phyloP scores from a whole-genome alignment of 2,329 filamentous ascomycete genomes.

The Trichoderma sp. region DNA sequence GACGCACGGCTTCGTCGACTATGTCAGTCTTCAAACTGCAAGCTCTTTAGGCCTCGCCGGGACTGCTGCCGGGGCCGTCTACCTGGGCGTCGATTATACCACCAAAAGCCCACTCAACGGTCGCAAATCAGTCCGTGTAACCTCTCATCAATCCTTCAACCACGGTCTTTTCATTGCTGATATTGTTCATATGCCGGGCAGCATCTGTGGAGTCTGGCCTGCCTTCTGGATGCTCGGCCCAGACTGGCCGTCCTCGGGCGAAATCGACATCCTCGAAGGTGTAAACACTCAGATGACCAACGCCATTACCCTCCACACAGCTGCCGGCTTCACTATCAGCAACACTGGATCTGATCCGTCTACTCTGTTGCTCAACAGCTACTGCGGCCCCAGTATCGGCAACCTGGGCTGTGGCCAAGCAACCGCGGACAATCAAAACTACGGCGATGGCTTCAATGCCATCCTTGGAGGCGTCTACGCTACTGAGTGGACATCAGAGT shows the following conservation, averaged over 20 bases:
- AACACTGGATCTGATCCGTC: constrained; percentile 46
- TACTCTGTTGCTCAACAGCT: constrained; percentile 42
- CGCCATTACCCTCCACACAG: constrained; percentile 66
- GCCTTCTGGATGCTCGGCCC: constrained; percentile 67
- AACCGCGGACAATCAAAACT: constrained; percentile 51
- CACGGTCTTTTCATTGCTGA: constrained; percentile 71
- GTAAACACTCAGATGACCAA: constrained; percentile 62
- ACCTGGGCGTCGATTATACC: constrained; percentile 66
- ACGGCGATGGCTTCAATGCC: constrained; percentile 68
- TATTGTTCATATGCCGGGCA: constrained; percentile 71
- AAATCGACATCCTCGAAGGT: constrained; percentile 80
- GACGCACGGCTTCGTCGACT: constrained; percentile 71
- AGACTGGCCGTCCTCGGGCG: constrained; percentile 67
- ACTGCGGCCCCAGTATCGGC: constrained; percentile 56
- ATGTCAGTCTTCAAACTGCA: constrained; percentile 59
- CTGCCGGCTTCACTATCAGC: constrained; percentile 54
- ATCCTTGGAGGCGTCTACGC: constrained; percentile 68
- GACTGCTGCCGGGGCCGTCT: constrained; percentile 53
- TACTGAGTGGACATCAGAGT: constrained; percentile 69
- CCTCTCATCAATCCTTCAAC: constrained; percentile 63
- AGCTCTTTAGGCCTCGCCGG: constrained; percentile 56
- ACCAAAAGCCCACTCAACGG: constrained; percentile 56
- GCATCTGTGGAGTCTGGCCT: constrained; percentile 71
- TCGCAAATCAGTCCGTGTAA: constrained; percentile 67
- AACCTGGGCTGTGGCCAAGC: constrained; percentile 59